phyloP scores from a whole-genome alignment of 176 grass and related monocot species.

The Zea luxurians region DNA sequence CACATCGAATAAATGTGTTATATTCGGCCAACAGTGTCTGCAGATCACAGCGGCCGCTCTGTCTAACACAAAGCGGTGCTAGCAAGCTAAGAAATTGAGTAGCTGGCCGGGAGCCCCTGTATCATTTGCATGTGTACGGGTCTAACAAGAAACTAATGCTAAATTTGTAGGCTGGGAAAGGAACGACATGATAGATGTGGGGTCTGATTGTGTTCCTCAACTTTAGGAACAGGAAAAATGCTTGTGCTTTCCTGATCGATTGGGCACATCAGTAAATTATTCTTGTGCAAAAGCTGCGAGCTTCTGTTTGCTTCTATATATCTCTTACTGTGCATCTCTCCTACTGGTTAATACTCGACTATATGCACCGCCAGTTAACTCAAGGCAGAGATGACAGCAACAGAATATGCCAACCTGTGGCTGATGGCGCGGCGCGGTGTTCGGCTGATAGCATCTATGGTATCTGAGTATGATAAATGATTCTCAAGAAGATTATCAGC shows the following conservation, averaged over 20 bases:
- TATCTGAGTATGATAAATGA: too few species aligned
- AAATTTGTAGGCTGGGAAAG: slow-evolving; percentile 31
- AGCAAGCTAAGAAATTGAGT: background rate
- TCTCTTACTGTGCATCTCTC: background rate
- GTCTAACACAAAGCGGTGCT: background rate
- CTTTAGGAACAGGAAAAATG: slow-evolving; percentile 47
- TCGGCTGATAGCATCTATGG: too few species aligned
- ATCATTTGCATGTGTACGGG: slow-evolving; percentile 1
- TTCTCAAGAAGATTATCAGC: too few species aligned
- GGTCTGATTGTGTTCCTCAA: slow-evolving; percentile 34
- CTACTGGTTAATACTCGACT: too few species aligned
- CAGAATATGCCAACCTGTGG: background rate
- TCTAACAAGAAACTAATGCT: slow-evolving; percentile 23
- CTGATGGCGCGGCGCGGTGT: too few species aligned
- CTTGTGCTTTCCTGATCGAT: slow-evolving; percentile 39
- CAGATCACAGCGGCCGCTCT: background rate
- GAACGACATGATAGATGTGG: slow-evolving; percentile 40
- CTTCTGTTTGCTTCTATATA: slow-evolving; percentile 23
- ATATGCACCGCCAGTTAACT: too few species aligned
- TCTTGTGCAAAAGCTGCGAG: slow-evolving; percentile 37
- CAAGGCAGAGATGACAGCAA: too few species aligned
- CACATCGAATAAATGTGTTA: background rate
- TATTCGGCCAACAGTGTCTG: background rate
- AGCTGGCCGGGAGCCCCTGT: background rate
- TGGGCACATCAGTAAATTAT: slow-evolving; percentile 43